Evolutionary conservation across 768 basidiomycete species (phyloP).

Genomic region (Tulasnella calospora): DNA sequence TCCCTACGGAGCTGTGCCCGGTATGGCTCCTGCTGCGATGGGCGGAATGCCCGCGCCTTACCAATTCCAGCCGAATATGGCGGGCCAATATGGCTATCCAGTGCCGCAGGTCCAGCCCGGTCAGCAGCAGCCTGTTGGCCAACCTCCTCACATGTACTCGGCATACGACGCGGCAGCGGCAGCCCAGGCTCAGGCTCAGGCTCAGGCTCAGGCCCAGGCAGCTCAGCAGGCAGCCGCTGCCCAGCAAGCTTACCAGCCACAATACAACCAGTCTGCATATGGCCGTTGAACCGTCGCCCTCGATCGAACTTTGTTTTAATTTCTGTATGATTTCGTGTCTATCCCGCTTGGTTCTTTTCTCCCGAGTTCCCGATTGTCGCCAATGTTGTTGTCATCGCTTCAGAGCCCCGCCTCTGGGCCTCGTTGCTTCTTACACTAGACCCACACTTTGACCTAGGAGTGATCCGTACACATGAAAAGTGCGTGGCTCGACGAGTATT

Average conservation of each 20-base stretch:
- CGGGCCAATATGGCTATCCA: neutral
- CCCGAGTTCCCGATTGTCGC: slow-evolving; percentile 3
- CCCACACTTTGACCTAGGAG: neutral
- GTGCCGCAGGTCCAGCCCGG: slow-evolving; percentile 4
- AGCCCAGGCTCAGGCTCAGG: slow-evolving; percentile 38
- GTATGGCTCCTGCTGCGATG: neutral
- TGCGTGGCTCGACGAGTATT: neutral
- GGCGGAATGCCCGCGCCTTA: slow-evolving; percentile 5
- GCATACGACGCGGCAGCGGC: slow-evolving; percentile 40
- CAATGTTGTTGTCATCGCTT: neutral
- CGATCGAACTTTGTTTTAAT: slow-evolving; percentile 3
- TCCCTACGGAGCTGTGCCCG: neutral
- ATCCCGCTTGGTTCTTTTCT: neutral
- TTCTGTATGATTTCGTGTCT: neutral
- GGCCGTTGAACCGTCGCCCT: neutral
- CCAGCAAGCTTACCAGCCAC: slow-evolving; percentile 19
- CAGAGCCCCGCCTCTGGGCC: neutral
- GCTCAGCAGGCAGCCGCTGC: slow-evolving; percentile 39
- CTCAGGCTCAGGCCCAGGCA: slow-evolving; percentile 40
- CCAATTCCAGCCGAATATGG: slow-evolving; percentile 16
- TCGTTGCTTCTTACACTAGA: neutral
- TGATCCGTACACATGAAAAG: slow-evolving; percentile 10
- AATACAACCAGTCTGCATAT: slow-evolving; percentile 4
- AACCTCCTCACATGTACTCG: slow-evolving; percentile 31
- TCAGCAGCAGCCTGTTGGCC: slow-evolving; percentile 5